Percentiles rank a stretch among this genome's conserved stretches.
These are phyloP conservation scores for Sarcocystis neurona DNA, from an alignment of 169 alveolate species.

Conservation along the genomic window DNA sequence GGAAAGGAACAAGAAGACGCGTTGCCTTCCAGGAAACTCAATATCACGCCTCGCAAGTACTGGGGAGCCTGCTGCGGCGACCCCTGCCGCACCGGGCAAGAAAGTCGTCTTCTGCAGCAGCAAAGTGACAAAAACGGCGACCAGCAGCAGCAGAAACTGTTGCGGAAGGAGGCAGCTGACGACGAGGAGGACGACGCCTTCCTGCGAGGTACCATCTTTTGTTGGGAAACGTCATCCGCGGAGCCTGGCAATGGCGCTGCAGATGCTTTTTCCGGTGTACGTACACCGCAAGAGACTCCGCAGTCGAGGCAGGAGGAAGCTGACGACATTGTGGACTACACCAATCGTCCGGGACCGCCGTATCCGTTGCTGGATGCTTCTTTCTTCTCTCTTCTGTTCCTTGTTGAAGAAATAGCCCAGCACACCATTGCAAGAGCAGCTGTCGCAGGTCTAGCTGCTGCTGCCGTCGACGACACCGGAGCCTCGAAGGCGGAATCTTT, in stretches of 20 bases:
- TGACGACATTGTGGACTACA: not conserved
- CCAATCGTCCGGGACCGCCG: not conserved
- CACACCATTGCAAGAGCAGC: not conserved
- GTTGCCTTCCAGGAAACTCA: no score
- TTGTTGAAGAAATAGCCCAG: not conserved
- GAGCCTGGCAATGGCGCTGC: not conserved
- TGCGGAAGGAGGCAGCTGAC: not conserved
- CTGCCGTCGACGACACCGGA: no score
- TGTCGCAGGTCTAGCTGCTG: no score
- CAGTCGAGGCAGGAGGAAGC: not conserved
- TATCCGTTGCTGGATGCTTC: not conserved
- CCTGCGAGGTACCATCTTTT: not conserved
- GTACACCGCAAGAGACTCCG: not conserved
- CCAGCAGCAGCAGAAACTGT: not conserved
- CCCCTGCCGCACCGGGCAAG: no score
- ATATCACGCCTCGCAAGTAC: slow-evolving; percentile 15
- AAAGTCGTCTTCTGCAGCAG: no score
- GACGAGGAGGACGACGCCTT: not conserved
- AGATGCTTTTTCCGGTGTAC: not conserved
- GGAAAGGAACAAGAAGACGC: no score
- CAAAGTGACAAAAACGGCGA: no score
- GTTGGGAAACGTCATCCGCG: not conserved
- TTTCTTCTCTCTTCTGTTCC: not conserved
- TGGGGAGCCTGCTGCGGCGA: slow-evolving; percentile 16
- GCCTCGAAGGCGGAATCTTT: no score